Evolutionary conservation across 352 stramenopile species (phyloP), one percentile per base, ranked within the genome.

Genomic region (Phytophthora hybrid): DNA sequence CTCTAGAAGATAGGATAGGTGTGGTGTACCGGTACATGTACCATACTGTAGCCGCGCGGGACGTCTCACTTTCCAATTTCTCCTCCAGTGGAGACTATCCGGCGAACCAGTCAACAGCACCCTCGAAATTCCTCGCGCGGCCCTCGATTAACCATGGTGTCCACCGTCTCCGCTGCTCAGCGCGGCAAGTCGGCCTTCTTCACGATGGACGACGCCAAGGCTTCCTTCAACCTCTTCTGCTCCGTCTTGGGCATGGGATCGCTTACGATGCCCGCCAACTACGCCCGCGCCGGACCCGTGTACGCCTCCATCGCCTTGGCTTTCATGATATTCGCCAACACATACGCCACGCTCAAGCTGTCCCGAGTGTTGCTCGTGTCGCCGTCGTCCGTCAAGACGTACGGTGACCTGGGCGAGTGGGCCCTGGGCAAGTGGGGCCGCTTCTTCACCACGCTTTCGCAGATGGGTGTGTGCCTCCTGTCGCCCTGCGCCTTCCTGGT

Each of bases 261-360:
- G 16, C 78, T 90, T n/a, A 69, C 77, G 21, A 88, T 90, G 76
- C 81, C 83, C 4, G 62, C 73, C 47, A 90, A 89, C 54, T 90
- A 82, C 34, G 77, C 83, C 3, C 83, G 83, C 18, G 80, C 82
- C 21, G 82, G 82, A 10, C 80, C 82, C 6, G 41, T 77, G 19
- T 77, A 76, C 59, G 83, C 82, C 1, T 74, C 73, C 1, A 73
- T 83, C 46, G 83, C 83, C 0, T 54, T 87, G 39, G 62, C 80
- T 4, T 89, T 86, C 66, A 89, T 89, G 79, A 80, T 80, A 21
- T 85, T 85, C 56, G 78, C 79, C 65, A 90, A 90, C 70, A 79
- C 83, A 29, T 90, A 88, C 66, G 73, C 82, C 10, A 87, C 82
- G 0, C 76, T 90, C 37, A 78, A 74, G 19, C 64, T 83, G n/a